Base-by-base conservation (phyloP, 2,329 filamentous ascomycete species). In the Alternaria hordeiaustralica region DNA sequence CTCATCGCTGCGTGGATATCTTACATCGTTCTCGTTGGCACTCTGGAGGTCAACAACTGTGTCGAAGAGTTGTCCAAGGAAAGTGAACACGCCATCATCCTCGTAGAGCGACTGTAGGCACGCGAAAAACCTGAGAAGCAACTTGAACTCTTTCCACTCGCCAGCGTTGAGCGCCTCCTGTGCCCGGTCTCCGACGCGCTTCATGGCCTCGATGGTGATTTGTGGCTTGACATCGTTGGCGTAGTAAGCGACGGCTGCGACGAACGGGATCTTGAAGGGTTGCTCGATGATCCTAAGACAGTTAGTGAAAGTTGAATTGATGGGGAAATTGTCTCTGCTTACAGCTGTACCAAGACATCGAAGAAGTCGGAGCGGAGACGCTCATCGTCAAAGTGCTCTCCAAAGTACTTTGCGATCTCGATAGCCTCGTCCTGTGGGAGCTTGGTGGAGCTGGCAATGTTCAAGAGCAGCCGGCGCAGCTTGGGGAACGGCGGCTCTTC, bases 231-330 rank as follows among this genome's bases (percentile, higher is more conserved):
- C 82, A 25, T 88, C 87, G 82, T 98, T 97, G 69, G 90, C 87
- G 60, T 93, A 87, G 61, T 97, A 86, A 46, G 96, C 87, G 13
- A 95, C 90, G 20, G 92, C 93, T 10, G 94, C 94, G 41, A 97
- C 87, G 78, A 97, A 98, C 0, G 96, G 95, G n/a, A 94, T 96
- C 85, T 98, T 98, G 80, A 99, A 90, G 1, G 96, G 96, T 82
- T 99, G 96, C 82, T 99, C 96, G 36, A 93, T 79, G 46, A 92
- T 86, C 69, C 87, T 89, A 63, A 50, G 30, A 21, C 23, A 7
- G 11, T 73, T 66, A 75, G 71, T 58, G 60, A 7, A 8, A n/a
- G 21, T 43, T 6, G 3, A 60, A 26, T 11, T 6, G 20, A 18
- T 23, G 26, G 33, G 8, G 7, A 10, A 18, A 20, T 13, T 20